Base-by-base conservation (phyloP, 495 filamentous ascomycete species). In the Amniculicola lignicola region DNA sequence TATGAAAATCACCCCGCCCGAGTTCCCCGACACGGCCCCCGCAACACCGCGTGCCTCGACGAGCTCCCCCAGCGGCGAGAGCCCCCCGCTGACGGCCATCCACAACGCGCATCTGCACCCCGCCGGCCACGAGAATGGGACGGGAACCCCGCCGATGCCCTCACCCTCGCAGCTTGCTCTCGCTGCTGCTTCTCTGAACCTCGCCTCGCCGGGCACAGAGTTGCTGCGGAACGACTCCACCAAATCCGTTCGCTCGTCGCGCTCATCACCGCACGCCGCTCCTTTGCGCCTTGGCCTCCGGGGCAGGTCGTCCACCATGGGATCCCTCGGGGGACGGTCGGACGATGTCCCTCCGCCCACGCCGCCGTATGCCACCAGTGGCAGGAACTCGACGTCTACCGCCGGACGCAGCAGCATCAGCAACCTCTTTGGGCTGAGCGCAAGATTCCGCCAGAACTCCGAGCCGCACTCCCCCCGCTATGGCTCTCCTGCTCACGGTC, bases 331-430 rank as follows among this genome's bases (percentile, higher is more conserved):
- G 72, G 54, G 79, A 77, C 59, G 66, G 56, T 69, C 81, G 63
- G 73, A 76, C 64, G 83, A 82, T 63, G 69, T 65, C 69, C 82
- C 73, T 51, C 74, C 87, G 60, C 74, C 81, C 68, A 46, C 79
- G 59, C 69, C 76, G 5, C 61, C 64, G 15, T 56, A 64, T 25
- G 44, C 33, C 14, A 33, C 42, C n/a, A 62, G 61, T 51, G 82
- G 79, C n/a, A 81, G 78, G 24, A 90, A 85, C 2, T 95, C 90
- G 0, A 87, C 85, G 1, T 95, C 90, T 0, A 92, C 80, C 3
- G 84, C 80, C 16, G 90, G 90, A 1, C 79, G 92, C 36, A 91
- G 87, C 67, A 96, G 93, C 69, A 86, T 99, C 54, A 86, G 90
- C 42, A 90, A 91, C 60, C 77, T 97, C 3, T 85, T 96, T 59